Evolutionary conservation across 352 stramenopile species (phyloP), one percentile per base, ranked within the genome.

Genomic region (Phytophthora fragariaefolia): DNA sequence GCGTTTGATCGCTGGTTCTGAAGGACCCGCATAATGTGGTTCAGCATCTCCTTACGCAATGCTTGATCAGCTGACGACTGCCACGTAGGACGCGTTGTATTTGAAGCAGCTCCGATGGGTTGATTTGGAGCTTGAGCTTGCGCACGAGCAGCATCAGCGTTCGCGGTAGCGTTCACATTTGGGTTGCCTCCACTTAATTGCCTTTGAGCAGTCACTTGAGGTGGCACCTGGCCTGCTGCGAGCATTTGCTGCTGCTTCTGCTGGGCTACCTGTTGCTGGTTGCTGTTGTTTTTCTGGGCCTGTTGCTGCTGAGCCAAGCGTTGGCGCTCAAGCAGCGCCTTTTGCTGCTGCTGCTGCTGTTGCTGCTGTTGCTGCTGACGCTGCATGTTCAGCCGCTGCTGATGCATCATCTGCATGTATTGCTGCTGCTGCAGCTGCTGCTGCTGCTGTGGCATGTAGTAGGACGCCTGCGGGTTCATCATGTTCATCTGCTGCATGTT

Each of bases 1-100:
- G 97, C 96, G 77, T 99, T 98, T 27, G 96, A 96, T 32, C 97
- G 94, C 52, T 98, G 91, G 51, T 96, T 96, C 64, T 98, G 89
- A 34, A 99, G 83, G 20, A 99, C 86, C 15, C 96, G 89, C 68
- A 98, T 97, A 65, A 98, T 99, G 34, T 95, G 84, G 66, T 88
- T 90, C 47, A 95, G 69, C 85, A 96, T 95, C 65, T 95, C 85
- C 58, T 90, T 89, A 13, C 86, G 77, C 38, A 95, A 66, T 26
- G 82, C 74, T n/a, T 93, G 76, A 34, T 95, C 87, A 4, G 84
- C 85, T 28, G 76, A 64, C 5, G 87, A 91, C 38, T 92, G 83
- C 84, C 83, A 93, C 13, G 81, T 81, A 58, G 83, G 78, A 4
- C 82, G 82, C 24, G 71, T 49, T 23, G 60, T 28, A 27, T 27